Conservation (phyloP, 768 basidiomycete genomes). For the Rhodotorula diobovata region DNA sequence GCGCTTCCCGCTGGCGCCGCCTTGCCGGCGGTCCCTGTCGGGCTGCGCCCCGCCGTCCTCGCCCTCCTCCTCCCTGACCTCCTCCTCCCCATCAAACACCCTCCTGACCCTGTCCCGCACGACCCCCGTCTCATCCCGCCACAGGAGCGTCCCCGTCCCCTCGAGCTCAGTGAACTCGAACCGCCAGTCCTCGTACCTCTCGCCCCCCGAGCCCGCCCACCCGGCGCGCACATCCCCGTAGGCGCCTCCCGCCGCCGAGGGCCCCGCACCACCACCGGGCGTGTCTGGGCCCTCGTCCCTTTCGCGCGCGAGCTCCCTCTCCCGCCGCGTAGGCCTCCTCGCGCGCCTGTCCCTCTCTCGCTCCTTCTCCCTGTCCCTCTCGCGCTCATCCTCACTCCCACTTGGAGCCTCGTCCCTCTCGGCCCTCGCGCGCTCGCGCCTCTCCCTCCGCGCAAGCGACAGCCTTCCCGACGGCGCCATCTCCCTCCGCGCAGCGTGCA, state of each 20-base stretch:
- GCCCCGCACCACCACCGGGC: not conserved
- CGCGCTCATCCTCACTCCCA: not conserved
- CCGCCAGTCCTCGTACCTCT: conserved; percentile 41
- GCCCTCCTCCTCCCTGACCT: not conserved
- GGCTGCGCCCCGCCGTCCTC: conserved; percentile 16
- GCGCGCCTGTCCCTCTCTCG: not conserved
- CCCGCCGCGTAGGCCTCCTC: not conserved
- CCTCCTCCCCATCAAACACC: conserved; percentile 35
- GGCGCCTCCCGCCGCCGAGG: not conserved
- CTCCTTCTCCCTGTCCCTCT: not conserved
- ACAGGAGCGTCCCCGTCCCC: not conserved
- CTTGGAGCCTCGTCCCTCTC: not conserved
- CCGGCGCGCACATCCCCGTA: not conserved
- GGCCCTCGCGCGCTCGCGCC: not conserved
- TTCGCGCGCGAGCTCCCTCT: not conserved
- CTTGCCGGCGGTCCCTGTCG: no score
- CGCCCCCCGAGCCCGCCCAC: not conserved
- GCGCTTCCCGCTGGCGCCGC: not conserved
- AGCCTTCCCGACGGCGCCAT: no score
- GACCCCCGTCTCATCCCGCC: conserved; percentile 26
- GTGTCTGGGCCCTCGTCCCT: not conserved
- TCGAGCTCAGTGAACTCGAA: conserved; percentile 42
- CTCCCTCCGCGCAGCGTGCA: no score
- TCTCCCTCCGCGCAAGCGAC: not conserved
- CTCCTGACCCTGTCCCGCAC: conserved; percentile 49